Evolutionary conservation across 352 stramenopile genomes (phyloP), one percentile per base, ranked within the genome.

Genomic region (Phytopythium kandeliae): DNA sequence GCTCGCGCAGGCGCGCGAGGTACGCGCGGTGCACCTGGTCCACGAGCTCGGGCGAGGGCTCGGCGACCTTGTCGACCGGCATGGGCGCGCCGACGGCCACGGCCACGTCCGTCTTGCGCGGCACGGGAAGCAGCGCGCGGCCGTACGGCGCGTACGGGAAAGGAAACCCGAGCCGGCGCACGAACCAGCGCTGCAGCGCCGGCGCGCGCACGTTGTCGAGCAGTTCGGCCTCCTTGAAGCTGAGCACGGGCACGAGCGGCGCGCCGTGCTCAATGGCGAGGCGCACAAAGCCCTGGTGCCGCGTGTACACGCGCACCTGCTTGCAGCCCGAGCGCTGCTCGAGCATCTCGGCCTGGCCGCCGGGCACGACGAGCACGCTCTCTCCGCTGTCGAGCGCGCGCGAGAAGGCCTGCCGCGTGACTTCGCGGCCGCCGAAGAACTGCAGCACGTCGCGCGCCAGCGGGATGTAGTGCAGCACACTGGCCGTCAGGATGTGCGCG

Each of bases 181-280:
- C 66, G 37, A 85, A 90, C 83, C 83, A 94, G 21, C 66, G 65
- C 63, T 94, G 80, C 26, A 94, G 36, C 48, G 68, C 58, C 12
- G 83, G 78, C n/a, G 68, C 71, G n/a, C 69, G 71, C 17, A 94
- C 57, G 51, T 92, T 94, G 63, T 91, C 79, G 71, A 94, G 73
- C 51, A 84, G 76, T 43, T 94, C 83, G 30, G 74, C 78, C 58
- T 94, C 83, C 33, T 87, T 78, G 58, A 89, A 94, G 56, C 80
- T 91, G 11, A 94, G 60, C 30, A 94, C 62, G 0, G 83, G 83
- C 24, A 94, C 80, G 2, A 94, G 56, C 30, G 83, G 65, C 17
- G 71, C 70, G 36, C 83, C 83, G 38, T 92, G 68, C 48, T 92
- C 78, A 37, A 94, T 77, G 12, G 83, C 83, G 16, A 92, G 54